phyloP scores from a whole-genome alignment of 2,329 filamentous ascomycete genomes.

The Plenodomus lindquistii region DNA sequence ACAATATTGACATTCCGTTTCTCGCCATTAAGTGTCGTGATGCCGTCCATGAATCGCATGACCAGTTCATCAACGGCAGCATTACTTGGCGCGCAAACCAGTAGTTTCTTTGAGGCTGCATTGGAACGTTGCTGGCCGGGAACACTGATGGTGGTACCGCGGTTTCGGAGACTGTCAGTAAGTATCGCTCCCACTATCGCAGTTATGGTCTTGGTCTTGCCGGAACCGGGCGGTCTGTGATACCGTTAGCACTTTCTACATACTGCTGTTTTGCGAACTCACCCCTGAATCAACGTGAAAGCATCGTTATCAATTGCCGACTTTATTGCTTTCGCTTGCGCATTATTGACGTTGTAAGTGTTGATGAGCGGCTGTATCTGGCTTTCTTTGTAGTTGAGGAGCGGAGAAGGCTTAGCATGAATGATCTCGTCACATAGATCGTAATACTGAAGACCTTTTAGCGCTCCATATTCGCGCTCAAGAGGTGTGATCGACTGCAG shows the following conservation, averaged over 20 bases:
- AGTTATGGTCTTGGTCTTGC: constrained; percentile 97
- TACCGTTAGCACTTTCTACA: constrained; percentile 20
- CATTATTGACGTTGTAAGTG: constrained; percentile 83
- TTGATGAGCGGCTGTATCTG: constrained; percentile 69
- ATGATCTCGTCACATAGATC: constrained; percentile 93
- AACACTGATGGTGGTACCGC: constrained; percentile 52
- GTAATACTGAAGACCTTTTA: constrained; percentile 91
- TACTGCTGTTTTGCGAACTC: constrained; percentile 19
- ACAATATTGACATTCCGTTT: constrained; percentile 81
- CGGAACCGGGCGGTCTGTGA: constrained; percentile 82
- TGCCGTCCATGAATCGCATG: constrained; percentile 83
- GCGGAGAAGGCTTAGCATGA: constrained; percentile 84
- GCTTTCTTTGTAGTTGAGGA: constrained; percentile 78
- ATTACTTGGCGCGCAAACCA: constrained; percentile 98
- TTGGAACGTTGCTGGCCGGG: constrained; percentile 40
- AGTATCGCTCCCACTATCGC: constrained; percentile 91
- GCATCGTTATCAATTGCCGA: constrained; percentile 95
- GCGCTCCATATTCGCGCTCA: constrained; percentile 90
- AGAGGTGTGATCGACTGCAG: constrained; percentile 93
- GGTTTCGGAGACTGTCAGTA: constrained; percentile 59
- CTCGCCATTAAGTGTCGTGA: constrained; percentile 75
- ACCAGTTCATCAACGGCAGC: constrained; percentile 96
- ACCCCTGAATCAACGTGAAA: constrained; percentile 94
- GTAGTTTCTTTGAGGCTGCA: constrained; percentile 74
- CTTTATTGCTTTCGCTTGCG: constrained; percentile 88